Evolutionary conservation across 129 eudicot genomes (phyloP).

Genomic region (Ambrosia artemisiifolia): DNA sequence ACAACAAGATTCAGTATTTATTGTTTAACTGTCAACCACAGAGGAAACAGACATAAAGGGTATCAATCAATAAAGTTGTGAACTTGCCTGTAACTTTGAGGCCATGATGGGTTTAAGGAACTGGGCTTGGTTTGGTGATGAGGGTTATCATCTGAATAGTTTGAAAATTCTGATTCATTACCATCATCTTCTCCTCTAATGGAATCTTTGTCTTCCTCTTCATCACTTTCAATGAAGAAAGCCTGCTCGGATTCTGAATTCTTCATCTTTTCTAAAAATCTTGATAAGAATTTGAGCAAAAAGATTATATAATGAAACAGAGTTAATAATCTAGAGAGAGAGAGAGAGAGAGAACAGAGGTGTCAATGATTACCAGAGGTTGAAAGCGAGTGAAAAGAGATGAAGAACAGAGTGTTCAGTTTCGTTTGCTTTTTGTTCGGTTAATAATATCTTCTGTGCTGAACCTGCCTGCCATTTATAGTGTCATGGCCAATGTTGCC

Average conservation of each 20-base stretch:
- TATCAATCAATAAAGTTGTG: not conserved
- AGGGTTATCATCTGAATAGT: conserved; percentile 43
- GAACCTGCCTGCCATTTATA: conserved; percentile 10
- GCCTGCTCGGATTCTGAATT: conserved; percentile 68
- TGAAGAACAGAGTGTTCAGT: conserved; percentile 16
- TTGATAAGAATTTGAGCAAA: too few species aligned
- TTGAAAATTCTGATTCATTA: conserved; percentile 61
- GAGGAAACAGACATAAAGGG: not conserved
- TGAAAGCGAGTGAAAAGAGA: conserved; percentile 9
- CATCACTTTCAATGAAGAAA: conserved; percentile 79
- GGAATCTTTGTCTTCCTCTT: conserved; percentile 49
- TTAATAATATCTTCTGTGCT: not conserved
- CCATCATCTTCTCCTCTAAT: conserved; percentile 48
- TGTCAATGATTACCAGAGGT: not conserved
- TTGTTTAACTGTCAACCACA: not conserved
- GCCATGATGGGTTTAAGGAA: conserved; percentile 67
- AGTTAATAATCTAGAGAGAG: not conserved
- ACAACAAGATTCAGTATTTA: not conserved
- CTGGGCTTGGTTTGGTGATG: conserved; percentile 48
- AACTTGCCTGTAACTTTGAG: conserved; percentile 79
- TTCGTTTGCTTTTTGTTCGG: not conserved
- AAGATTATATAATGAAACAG: too few species aligned
- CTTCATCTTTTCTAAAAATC: conserved; percentile 40
- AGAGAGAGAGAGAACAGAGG: conserved; percentile 19
- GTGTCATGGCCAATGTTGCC: conserved; percentile 2